Evolutionary conservation across 2,329 filamentous ascomycete genomes (phyloP).

Genomic region (Sporothrix variecibatus): DNA sequence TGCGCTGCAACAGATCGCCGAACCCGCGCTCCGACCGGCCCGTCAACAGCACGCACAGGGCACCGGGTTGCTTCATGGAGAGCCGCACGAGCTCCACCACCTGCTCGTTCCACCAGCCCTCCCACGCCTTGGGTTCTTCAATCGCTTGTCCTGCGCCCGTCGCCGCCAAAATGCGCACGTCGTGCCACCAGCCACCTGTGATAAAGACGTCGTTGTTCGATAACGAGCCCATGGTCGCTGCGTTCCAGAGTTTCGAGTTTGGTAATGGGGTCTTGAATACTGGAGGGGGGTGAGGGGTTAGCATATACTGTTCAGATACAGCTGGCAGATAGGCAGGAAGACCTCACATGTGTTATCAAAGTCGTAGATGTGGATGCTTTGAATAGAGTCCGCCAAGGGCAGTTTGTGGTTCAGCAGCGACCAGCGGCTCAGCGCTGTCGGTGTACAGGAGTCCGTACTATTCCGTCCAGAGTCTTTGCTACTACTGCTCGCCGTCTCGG

Average conservation of each 20-base stretch:
- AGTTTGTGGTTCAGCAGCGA: conserved; percentile 70
- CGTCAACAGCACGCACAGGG: conserved; percentile 82
- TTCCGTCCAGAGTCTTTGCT: neutral
- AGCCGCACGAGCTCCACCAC: conserved; percentile 78
- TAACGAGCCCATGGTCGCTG: conserved; percentile 73
- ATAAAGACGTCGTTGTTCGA: conserved; percentile 74
- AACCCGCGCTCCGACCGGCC: conserved; percentile 80
- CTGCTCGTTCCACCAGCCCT: conserved; percentile 95
- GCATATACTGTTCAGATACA: neutral
- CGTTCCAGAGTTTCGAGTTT: conserved; percentile 85
- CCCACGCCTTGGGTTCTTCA: conserved; percentile 83
- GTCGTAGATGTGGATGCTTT: conserved; percentile 87
- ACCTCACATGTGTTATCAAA: conserved; percentile 92
- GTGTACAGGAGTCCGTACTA: conserved; percentile 47
- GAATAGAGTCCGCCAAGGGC: conserved; percentile 66
- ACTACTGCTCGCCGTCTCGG: neutral
- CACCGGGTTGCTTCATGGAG: conserved; percentile 81
- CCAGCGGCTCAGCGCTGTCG: conserved; percentile 81
- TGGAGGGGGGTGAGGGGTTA: conserved; percentile 37
- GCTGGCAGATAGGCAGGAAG: neutral
- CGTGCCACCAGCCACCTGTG: conserved; percentile 97
- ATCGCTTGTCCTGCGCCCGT: conserved; percentile 80
- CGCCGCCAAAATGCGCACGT: conserved; percentile 78
- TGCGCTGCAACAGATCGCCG: conserved; percentile 76
- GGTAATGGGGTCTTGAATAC: conserved; percentile 91